A percentile compares a stretch with the other conserved stretches of the same genome.
These are phyloP conservation scores for Colletotrichum zoysiae DNA, from an alignment of 2,329 filamentous ascomycete species.

Conservation along the genomic window DNA sequence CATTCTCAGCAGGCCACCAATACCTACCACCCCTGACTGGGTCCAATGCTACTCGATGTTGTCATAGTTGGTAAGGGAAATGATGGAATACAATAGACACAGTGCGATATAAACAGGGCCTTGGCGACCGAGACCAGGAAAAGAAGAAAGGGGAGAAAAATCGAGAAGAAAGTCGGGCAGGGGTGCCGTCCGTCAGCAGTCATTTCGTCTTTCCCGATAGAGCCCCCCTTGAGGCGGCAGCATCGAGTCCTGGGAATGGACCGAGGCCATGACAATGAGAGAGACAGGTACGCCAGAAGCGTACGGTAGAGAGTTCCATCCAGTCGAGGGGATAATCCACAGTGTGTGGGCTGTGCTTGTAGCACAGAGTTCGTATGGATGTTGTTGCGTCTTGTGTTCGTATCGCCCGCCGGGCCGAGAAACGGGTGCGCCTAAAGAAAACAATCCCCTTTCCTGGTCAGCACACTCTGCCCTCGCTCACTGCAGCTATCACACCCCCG, in stretches of 20 bases:
- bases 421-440: constrained; percentile 34
- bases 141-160: constrained; percentile 24
- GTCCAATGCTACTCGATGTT: constrained; percentile 15
- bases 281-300: background rate
- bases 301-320: background rate
- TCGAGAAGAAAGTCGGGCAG: constrained; percentile 31
- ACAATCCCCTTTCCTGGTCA: constrained; percentile 42
- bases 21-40: constrained; percentile 10
- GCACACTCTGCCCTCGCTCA: constrained; percentile 8
- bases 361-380: constrained; percentile 42
- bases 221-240: constrained; percentile 3
- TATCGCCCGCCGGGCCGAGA: constrained; percentile 29
- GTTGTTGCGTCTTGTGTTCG: constrained; percentile 22
- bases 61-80: constrained; percentile 10
- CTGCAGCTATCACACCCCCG: constrained; percentile 24
- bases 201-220: constrained; percentile 30
- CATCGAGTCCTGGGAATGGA: constrained; percentile 2
- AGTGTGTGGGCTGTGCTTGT: constrained; percentile 23
- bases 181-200: constrained; percentile 26
- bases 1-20: constrained; percentile 16
- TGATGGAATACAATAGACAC: constrained; percentile 9
- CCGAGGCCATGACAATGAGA: background rate
- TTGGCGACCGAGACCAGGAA: constrained; percentile 16
- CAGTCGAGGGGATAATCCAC: constrained; percentile 1
- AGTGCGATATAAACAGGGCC: constrained; percentile 11